phyloP scores from a whole-genome alignment of 2,329 filamentous ascomycete genomes.

The Fusarium phyllophilum region DNA sequence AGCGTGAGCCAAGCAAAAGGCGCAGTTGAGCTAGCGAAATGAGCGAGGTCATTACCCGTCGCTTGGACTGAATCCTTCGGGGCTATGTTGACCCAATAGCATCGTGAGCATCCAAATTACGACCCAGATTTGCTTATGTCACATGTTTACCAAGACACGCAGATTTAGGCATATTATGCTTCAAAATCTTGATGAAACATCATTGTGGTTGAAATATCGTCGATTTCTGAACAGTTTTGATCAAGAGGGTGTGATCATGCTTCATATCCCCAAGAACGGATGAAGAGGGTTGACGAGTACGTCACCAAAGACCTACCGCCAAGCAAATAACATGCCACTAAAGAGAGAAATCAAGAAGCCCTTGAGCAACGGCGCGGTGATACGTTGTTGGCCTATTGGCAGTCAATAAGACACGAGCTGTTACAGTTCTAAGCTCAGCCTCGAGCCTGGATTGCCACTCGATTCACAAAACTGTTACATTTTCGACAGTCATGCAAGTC shows the following conservation, averaged over 20 bases:
- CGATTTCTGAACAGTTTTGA: neutral
- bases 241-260: neutral
- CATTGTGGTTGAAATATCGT: rapidly evolving
- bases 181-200: neutral
- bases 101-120: neutral
- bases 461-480: neutral
- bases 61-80: slow-evolving; percentile 5
- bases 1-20: neutral
- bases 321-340: neutral
- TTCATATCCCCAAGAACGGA: neutral
- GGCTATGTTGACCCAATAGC: neutral
- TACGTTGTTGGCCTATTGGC: too few relatives aligned
- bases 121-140: neutral
- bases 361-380: neutral
- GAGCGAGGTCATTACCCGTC: neutral
- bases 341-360: neutral
- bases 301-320: neutral
- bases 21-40: slow-evolving; percentile 6
- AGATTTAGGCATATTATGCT: neutral
- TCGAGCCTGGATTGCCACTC: too few relatives aligned
- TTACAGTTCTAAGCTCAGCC: neutral
- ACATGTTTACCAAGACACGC: neutral
- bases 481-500: neutral
- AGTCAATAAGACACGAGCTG: neutral
- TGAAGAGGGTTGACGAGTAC: neutral